Conservation (phyloP, 192 early-diverging fungal species). For the Radiomyces spectabilis region DNA sequence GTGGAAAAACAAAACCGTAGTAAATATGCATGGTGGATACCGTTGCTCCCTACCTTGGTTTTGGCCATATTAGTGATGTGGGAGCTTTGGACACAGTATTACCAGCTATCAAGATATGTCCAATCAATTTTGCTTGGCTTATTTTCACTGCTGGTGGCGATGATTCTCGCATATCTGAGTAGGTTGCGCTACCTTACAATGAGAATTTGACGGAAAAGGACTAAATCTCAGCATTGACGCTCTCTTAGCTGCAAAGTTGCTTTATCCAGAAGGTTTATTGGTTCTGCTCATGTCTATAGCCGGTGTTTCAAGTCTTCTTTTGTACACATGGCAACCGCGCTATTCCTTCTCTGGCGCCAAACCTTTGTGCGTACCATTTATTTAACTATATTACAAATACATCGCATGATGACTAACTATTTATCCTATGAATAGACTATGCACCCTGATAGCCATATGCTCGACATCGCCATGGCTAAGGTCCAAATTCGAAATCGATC, state of each 20-base stretch:
- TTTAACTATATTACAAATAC: not conserved
- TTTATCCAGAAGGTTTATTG: slow-evolving; percentile 15
- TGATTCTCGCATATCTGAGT: slow-evolving; percentile 13
- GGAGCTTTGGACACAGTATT: slow-evolving; percentile 15
- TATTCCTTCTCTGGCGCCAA: slow-evolving; percentile 10
- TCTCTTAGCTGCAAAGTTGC: slow-evolving; percentile 14
- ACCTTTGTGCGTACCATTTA: slow-evolving; percentile 6
- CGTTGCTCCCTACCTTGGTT: slow-evolving; percentile 6
- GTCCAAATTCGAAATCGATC: slow-evolving; percentile 4
- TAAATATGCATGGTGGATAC: slow-evolving; percentile 19
- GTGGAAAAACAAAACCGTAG: not conserved
- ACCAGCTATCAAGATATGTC: not conserved
- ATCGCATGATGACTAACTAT: not conserved
- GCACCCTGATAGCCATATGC: slow-evolving; percentile 10
- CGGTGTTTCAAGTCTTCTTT: slow-evolving; percentile 3
- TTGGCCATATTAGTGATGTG: slow-evolving; percentile 4
- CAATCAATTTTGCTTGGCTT: slow-evolving; percentile 2
- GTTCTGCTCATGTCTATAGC: slow-evolving; percentile 4
- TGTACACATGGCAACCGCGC: slow-evolving; percentile 16
- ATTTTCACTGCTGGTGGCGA: slow-evolving; percentile 9
- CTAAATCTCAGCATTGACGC: too few relatives aligned
- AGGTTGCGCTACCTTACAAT: too few relatives aligned
- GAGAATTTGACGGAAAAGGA: too few relatives aligned
- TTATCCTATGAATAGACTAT: slow-evolving; percentile 16
- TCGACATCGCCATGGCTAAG: slow-evolving; percentile 11